These are phyloP conservation scores for Blastosporella zonata DNA, from an alignment of 1,284 basidiomycete genomes.

Conservation along the genomic window DNA sequence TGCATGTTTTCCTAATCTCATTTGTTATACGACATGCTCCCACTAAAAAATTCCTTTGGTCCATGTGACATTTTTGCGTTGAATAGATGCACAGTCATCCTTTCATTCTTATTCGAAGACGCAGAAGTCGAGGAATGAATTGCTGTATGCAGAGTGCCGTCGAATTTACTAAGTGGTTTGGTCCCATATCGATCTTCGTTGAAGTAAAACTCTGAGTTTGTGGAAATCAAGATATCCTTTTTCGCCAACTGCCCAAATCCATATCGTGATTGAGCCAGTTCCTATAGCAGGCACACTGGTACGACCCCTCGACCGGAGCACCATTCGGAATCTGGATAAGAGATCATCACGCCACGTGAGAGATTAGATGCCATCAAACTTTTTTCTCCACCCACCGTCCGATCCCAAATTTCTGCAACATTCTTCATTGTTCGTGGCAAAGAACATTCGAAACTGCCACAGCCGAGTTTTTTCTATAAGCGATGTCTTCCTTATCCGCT, in stretches of 20 bases:
- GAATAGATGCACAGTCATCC: too few relatives aligned
- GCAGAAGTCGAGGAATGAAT: too few relatives aligned
- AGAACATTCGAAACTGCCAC: background rate
- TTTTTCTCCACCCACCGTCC: background rate
- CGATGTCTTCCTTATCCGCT: background rate
- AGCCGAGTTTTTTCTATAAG: background rate
- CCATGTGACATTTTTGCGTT: background rate
- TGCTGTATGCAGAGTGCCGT: too few relatives aligned
- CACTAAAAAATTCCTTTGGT: conserved; percentile 27
- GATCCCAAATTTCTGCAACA: background rate
- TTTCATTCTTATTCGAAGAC: too few relatives aligned
- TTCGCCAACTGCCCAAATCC: too few relatives aligned
- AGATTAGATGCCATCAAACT: background rate
- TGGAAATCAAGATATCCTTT: too few relatives aligned
- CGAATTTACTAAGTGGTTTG: too few relatives aligned
- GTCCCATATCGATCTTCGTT: too few relatives aligned
- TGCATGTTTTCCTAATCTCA: conserved; percentile 37
- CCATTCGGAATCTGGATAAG: background rate
- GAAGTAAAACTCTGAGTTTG: too few relatives aligned
- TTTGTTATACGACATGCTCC: conserved; percentile 44
- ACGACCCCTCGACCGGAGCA: too few relatives aligned
- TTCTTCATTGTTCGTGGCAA: background rate
- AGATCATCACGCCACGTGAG: conserved; percentile 7
- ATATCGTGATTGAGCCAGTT: too few relatives aligned
- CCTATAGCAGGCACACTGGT: too few relatives aligned